A percentile compares a stretch with the other conserved stretches of the same genome.
Conservation (phyloP, 202 grass and related monocot genomes). For the Alloteropsis angusta region DNA sequence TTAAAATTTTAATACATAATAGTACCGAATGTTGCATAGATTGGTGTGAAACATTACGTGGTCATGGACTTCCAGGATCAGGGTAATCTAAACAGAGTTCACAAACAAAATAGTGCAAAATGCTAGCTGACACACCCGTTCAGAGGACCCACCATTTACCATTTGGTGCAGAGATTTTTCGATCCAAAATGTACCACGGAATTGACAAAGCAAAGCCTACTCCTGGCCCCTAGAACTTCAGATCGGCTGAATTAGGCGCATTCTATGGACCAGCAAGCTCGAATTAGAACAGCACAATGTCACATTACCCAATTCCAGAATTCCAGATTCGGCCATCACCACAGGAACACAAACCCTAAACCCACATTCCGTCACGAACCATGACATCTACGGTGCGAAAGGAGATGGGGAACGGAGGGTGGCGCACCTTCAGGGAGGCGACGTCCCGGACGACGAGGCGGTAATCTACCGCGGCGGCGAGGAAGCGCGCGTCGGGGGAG, state of each 20-base stretch:
- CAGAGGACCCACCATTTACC: neutral
- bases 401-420: neutral
- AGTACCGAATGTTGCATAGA: neutral
- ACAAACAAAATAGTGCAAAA: neutral
- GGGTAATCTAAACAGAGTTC: neutral
- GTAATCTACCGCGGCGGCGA: constrained; percentile 76
- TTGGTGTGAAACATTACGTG: neutral
- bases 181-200: neutral
- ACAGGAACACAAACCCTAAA: constrained; percentile 5
- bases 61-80: neutral
- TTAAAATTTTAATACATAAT: neutral
- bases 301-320: neutral
- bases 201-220: constrained; percentile 7
- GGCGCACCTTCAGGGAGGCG: constrained; percentile 65
- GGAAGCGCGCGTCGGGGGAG: constrained; percentile 70
- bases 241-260: neutral
- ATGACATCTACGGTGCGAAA: neutral
- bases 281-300: neutral
- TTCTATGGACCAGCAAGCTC: neutral
- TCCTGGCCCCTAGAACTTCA: neutral
- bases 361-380: neutral
- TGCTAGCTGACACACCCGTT: neutral
- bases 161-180: constrained; percentile 1
- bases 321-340: constrained; percentile 20
- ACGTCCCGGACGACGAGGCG: constrained; percentile 82